These are phyloP conservation scores for Alisma plantagoaquatica DNA, from an alignment of 106 monocot species.

Conservation along the genomic window DNA sequence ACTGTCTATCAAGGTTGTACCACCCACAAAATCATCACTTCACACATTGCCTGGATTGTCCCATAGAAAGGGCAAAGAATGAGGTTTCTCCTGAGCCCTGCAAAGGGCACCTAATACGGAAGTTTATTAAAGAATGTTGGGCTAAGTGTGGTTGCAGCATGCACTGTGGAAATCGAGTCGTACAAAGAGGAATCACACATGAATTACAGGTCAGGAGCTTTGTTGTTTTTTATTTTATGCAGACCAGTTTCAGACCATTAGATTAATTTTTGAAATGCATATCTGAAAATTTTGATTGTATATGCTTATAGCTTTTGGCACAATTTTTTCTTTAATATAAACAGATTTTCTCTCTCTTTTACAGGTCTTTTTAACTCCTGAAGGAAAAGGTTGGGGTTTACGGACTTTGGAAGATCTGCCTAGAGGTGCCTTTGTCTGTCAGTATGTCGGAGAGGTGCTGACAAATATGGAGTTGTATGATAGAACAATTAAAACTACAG, in stretches of 20 bases:
- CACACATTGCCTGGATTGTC: slow-evolving; percentile 66
- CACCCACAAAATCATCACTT: slow-evolving; percentile 24
- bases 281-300: background rate
- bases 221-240: background rate
- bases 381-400: slow-evolving; percentile 81
- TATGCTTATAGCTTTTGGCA: background rate
- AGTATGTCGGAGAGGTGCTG: slow-evolving; percentile 81
- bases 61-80: slow-evolving; percentile 55
- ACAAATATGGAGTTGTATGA: slow-evolving; percentile 86
- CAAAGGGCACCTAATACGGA: slow-evolving; percentile 57
- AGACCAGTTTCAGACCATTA: background rate
- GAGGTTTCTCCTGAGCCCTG: slow-evolving; percentile 46
- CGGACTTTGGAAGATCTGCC: slow-evolving; percentile 55
- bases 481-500: slow-evolving; percentile 31
- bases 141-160: slow-evolving; percentile 78
- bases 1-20: slow-evolving; percentile 29
- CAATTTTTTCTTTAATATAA: background rate
- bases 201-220: slow-evolving; percentile 39
- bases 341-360: background rate
- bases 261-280: background rate
- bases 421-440: slow-evolving; percentile 77
- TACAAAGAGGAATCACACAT: slow-evolving; percentile 69
- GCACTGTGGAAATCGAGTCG: slow-evolving; percentile 76
- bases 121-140: slow-evolving; percentile 92
- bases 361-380: slow-evolving; percentile 56